phyloP scores from a whole-genome alignment of 495 filamentous ascomycete species.

The Penicillium crystallinum region DNA sequence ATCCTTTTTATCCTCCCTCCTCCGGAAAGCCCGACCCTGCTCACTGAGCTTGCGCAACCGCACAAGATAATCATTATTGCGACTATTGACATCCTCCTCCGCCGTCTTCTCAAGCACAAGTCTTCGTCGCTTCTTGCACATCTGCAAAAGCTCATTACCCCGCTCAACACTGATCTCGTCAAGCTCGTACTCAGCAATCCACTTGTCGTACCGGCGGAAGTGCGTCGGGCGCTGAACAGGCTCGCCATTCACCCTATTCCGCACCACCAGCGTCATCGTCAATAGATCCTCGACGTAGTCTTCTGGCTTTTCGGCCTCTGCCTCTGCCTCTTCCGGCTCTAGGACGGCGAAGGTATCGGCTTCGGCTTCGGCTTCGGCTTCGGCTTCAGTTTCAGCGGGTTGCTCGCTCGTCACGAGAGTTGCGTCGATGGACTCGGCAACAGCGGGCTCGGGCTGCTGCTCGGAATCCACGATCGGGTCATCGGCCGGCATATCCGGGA shows the following conservation, averaged over 20 bases:
- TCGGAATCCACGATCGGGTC: neutral
- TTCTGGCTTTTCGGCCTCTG: neutral
- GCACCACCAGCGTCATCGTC: constrained; percentile 62
- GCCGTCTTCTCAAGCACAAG: neutral
- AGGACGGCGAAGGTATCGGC: neutral
- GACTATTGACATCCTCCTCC: constrained; percentile 5
- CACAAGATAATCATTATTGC: constrained; percentile 33
- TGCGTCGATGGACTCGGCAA: neutral
- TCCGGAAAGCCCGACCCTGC: constrained; percentile 45
- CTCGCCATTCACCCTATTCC: constrained; percentile 66
- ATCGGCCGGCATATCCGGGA: neutral
- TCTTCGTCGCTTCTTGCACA: constrained; percentile 44
- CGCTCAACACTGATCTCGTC: constrained; percentile 43
- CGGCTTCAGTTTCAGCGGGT: neutral
- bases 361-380: constrained; percentile 2
- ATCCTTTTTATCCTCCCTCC: constrained; percentile 46
- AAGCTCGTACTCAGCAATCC: constrained; percentile 74
- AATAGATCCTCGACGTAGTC: constrained; percentile 37
- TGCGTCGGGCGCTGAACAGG: constrained; percentile 55
- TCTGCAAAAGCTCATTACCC: constrained; percentile 22
- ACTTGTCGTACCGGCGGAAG: constrained; percentile 50
- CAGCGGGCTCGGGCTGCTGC: neutral
- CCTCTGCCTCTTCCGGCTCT: no score
- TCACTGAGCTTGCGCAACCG: constrained; percentile 38
- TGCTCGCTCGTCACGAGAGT: neutral